Percentiles rank a stretch among this genome's conserved stretches.
Evolutionary conservation across 768 basidiomycete species (phyloP).

Genomic region (Fomitopsis pulvina): DNA sequence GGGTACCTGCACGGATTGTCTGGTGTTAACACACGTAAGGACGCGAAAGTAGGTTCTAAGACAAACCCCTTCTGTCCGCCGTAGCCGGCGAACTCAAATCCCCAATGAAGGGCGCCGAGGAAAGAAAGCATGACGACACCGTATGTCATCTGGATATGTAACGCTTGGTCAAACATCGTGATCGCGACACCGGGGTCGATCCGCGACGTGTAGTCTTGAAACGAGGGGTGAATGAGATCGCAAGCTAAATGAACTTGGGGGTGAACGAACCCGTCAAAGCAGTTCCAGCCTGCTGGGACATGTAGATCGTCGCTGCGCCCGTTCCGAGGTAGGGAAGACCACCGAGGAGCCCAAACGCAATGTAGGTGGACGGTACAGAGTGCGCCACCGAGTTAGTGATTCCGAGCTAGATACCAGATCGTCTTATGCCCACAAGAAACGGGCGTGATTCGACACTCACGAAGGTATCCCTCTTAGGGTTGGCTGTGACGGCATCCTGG

Average conservation of each 20-base stretch:
- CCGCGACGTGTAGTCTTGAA: constrained; percentile 37
- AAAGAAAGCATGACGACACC: constrained; percentile 93
- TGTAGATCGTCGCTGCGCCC: constrained; percentile 69
- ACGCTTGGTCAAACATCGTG: constrained; percentile 72
- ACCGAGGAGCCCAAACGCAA: constrained; percentile 77
- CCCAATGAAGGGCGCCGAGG: constrained; percentile 93
- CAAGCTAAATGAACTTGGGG: background rate
- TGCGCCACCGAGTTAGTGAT: constrained; percentile 72
- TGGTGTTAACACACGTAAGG: background rate
- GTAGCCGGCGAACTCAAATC: constrained; percentile 85
- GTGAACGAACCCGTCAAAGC: constrained; percentile 36
- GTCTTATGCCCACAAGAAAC: background rate
- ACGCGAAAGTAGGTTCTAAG: background rate
- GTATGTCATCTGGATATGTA: constrained; percentile 88
- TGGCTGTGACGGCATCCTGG: constrained; percentile 40
- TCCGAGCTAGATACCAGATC: constrained; percentile 44
- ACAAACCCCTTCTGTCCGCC: constrained; percentile 73
- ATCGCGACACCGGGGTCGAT: constrained; percentile 77
- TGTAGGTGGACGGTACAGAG: constrained; percentile 69
- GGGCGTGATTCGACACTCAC: constrained; percentile 33
- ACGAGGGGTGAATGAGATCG: background rate
- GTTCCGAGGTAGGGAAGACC: constrained; percentile 85
- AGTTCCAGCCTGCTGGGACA: constrained; percentile 72
- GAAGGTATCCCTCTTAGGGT: constrained; percentile 41
- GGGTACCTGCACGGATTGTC: constrained; percentile 25